Evolutionary conservation across 345 rosid species (phyloP).

Genomic region (Pistacia atlantica): DNA sequence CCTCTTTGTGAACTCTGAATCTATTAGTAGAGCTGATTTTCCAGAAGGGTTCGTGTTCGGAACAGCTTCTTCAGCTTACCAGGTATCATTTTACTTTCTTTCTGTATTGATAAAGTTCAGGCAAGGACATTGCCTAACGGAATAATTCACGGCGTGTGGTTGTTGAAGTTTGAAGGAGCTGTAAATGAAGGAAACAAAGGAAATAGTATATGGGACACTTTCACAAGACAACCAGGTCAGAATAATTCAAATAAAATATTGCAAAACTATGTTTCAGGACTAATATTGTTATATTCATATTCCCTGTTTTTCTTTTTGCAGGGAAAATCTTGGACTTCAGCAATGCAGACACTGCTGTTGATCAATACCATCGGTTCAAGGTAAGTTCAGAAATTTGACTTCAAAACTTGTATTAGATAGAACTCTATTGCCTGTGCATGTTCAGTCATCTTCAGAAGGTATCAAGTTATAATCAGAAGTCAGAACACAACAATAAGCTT

Average conservation of each 20-base stretch:
- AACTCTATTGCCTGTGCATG: slow-evolving; percentile 13
- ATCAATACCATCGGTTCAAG: slow-evolving; percentile 85
- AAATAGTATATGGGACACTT: slow-evolving; percentile 87
- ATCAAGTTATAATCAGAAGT: too few relatives aligned
- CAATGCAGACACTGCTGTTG: slow-evolving; percentile 91
- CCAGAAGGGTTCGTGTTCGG: slow-evolving; percentile 81
- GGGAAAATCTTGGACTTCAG: slow-evolving; percentile 93
- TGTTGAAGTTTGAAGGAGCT: slow-evolving; percentile 84
- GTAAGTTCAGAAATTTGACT: slow-evolving; percentile 37
- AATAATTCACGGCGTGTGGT: background rate
- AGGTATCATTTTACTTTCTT: slow-evolving; percentile 42
- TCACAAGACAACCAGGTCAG: slow-evolving; percentile 73
- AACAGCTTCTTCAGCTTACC: slow-evolving; percentile 93
- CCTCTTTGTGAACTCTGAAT: slow-evolving; percentile 37
- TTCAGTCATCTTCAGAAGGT: too few relatives aligned
- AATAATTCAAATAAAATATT: background rate
- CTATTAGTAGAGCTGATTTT: slow-evolving; percentile 65
- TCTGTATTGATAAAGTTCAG: background rate
- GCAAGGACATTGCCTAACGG: background rate
- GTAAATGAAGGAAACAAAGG: slow-evolving; percentile 90
- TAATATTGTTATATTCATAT: background rate
- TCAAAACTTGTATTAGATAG: background rate
- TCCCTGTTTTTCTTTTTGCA: slow-evolving; percentile 20
- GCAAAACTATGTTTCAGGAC: background rate
- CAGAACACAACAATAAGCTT: background rate